Base-by-base conservation (phyloP, 345 rosid species). In the Dovyalis caffra region DNA sequence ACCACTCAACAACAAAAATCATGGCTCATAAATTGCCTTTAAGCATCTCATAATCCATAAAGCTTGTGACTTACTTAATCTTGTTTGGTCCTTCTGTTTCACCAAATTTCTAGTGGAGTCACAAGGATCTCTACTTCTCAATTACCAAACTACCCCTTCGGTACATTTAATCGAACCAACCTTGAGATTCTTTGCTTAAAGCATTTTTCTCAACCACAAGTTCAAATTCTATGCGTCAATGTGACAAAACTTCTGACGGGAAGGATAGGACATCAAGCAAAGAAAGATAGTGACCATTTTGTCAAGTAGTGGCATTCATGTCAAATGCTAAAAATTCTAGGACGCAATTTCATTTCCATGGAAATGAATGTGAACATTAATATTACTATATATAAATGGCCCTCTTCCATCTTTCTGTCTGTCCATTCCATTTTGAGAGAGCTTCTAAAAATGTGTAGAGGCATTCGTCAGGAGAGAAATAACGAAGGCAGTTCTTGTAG, bases 391-490 rank as follows among this genome's bases (percentile, higher is more conserved):
- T 38, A 58, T 68, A 69, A 60, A 43, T 31, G 28, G 11, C 18
- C 58, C 26, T 29, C 31, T 29, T 35, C 49, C 18, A n/a, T 8
- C 9, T 34, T 35, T 25, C 51, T 47, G 14, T 47, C 15, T 47
- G 51, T 47, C 51, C 51, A 47, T 47, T 47, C 21, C 1, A 47
- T 47, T 47, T 47, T 47, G 51, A 47, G 51, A 47, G 51, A 63
- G 35, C 28, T 35, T 58, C 28, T 70, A 8, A 86, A 85, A 73
- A 87, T 89, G 95, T 84, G 90, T 76, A 83, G 80, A 78, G 97
- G 91, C 2, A 45, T 72, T 20, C 47, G 12, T 40, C 78, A 72
- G 69, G 77, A 80, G 40, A 78, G 72, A 75, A 82, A 73, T 64
- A 83, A 76, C 76, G 69, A 53, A 38, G 40, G 38, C 9, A 51